A percentile compares a stretch with the other conserved stretches of the same genome.
phyloP scores from a whole-genome alignment of 306 rosid species.

The Bauhinia variegata region DNA sequence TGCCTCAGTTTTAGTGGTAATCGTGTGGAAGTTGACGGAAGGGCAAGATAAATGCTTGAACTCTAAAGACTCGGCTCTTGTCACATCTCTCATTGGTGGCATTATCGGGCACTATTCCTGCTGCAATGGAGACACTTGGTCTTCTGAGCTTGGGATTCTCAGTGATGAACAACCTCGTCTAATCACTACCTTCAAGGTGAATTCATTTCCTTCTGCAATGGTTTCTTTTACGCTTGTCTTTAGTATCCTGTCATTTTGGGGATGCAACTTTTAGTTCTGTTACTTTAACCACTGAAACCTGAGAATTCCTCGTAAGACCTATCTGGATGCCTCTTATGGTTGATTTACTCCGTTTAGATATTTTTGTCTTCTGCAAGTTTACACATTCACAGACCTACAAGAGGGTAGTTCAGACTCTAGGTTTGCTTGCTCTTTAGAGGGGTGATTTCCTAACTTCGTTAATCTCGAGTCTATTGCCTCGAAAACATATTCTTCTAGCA shows the following conservation, averaged over 20 bases:
- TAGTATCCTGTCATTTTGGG: slow-evolving; percentile 7
- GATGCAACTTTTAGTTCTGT: neutral
- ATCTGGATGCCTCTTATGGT: neutral
- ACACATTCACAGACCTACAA: neutral
- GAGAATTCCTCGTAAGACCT: neutral
- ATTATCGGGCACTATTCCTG: slow-evolving; percentile 88
- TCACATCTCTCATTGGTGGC: slow-evolving; percentile 81
- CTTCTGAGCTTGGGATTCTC: slow-evolving; percentile 91
- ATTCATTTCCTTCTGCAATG: slow-evolving; percentile 27
- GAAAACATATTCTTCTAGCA: no score
- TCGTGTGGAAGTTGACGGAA: slow-evolving; percentile 55
- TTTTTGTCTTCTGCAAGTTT: no score
- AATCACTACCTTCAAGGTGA: slow-evolving; percentile 89
- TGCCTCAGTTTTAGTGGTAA: slow-evolving; percentile 66
- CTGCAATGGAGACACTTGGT: slow-evolving; percentile 98
- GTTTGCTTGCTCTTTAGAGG: neutral
- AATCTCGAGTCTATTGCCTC: neutral
- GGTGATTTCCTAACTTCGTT: neutral
- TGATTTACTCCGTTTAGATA: no score
- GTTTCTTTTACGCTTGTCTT: slow-evolving; percentile 9
- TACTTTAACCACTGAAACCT: neutral
- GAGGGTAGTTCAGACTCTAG: neutral
- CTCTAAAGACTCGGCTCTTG: slow-evolving; percentile 62
- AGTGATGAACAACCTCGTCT: slow-evolving; percentile 79
- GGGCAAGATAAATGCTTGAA: slow-evolving; percentile 74